Evolutionary conservation across 495 filamentous ascomycete genomes (phyloP).

Genomic region (Penicillium roqueforti): DNA sequence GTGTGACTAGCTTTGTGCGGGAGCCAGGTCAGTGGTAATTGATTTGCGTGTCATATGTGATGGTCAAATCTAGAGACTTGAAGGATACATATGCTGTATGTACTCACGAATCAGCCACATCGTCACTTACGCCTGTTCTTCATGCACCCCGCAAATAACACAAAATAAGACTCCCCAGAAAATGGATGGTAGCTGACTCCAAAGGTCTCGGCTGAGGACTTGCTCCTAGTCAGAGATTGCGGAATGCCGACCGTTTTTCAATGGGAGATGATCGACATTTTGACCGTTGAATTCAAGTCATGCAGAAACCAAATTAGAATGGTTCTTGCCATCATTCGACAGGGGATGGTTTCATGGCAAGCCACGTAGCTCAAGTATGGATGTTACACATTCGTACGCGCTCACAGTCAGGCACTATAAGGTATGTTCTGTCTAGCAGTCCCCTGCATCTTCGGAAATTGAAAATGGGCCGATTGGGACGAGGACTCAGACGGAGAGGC

Average conservation of each 20-base stretch:
- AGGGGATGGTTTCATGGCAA: not conserved
- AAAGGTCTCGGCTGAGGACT: not conserved
- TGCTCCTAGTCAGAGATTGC: not conserved
- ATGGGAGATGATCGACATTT: slow-evolving; percentile 16
- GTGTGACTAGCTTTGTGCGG: no score
- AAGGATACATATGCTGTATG: no score
- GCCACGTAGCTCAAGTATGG: not conserved
- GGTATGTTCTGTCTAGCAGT: no score
- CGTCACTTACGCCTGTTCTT: slow-evolving; percentile 3
- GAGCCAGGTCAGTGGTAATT: not conserved
- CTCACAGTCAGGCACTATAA: no score
- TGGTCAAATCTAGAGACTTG: no score
- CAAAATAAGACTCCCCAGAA: not conserved
- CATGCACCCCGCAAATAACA: slow-evolving; percentile 1
- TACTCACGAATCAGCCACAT: slow-evolving; percentile 6
- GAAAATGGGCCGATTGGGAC: no score
- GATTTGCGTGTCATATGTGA: no score
- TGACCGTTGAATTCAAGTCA: not conserved
- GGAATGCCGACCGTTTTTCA: slow-evolving; percentile 15
- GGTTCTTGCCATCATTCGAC: not conserved
- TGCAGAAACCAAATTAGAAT: no score
- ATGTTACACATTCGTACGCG: no score
- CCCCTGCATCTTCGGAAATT: no score
- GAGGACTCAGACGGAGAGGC: no score
- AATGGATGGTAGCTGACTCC: not conserved